Evolutionary conservation across 148 eudicot genomes (phyloP).

Genomic region (Chenopodium quinoa): DNA sequence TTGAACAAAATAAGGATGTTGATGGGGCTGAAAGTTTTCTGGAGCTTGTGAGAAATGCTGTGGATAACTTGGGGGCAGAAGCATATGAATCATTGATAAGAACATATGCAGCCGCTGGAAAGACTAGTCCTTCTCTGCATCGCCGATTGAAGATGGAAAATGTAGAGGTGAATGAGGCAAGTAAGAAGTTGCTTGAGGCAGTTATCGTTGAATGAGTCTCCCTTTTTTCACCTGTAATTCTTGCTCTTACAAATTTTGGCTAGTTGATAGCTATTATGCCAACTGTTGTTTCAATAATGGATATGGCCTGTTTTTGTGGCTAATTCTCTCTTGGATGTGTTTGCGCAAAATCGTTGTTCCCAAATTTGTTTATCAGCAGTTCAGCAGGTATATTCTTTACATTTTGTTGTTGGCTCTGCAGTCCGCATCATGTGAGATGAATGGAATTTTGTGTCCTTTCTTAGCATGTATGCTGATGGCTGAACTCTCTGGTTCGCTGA

Average conservation of each 20-base stretch:
- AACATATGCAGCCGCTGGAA: constrained; percentile 72
- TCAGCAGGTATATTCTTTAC: background rate
- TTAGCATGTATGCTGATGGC: background rate
- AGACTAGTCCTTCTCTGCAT: constrained; percentile 54
- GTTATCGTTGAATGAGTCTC: constrained; percentile 43
- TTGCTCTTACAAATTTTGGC: background rate
- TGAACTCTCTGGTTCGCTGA: background rate
- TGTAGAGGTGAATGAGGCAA: constrained; percentile 67
- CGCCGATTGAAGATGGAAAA: constrained; percentile 89
- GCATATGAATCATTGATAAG: constrained; percentile 62
- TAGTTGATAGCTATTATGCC: constrained; percentile 1
- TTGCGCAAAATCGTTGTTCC: background rate
- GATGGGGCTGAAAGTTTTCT: constrained; percentile 73
- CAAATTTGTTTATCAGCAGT: background rate
- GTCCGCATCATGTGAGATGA: background rate
- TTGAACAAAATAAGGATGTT: constrained; percentile 74
- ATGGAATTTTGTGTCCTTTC: background rate
- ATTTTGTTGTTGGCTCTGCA: background rate
- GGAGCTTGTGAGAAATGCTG: constrained; percentile 53
- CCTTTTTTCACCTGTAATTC: background rate
- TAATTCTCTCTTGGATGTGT: background rate
- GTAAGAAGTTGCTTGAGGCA: constrained; percentile 59
- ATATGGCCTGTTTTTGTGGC: background rate
- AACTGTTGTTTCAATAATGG: constrained; percentile 13
- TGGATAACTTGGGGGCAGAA: constrained; percentile 44